A percentile compares a stretch with the other conserved stretches of the same genome.
Conservation (phyloP, 805 yeast genomes). For the Ogataea chonburiensis region DNA sequence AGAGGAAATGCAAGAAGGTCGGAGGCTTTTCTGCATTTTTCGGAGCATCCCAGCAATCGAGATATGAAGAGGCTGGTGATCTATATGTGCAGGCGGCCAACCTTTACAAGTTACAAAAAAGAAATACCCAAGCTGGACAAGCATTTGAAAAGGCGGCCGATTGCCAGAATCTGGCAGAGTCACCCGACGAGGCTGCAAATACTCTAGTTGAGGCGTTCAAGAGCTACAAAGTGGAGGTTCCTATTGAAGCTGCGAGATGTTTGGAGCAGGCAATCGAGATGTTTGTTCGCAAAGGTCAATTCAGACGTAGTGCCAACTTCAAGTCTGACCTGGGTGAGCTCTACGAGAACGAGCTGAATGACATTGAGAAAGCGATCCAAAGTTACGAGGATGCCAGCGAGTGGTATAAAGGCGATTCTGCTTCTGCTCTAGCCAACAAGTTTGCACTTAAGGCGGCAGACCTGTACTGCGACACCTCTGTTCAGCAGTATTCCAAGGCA, state of each 20-base stretch:
- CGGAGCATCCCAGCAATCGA: conserved; percentile 59
- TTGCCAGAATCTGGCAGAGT: conserved; percentile 68
- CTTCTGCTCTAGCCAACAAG: conserved; percentile 85
- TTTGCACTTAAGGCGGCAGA: conserved; percentile 90
- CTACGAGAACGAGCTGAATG: conserved; percentile 73
- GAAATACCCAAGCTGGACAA: conserved; percentile 71
- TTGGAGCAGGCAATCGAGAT: conserved; percentile 75
- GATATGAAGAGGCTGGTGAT: conserved; percentile 91
- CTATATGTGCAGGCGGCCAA: conserved; percentile 93
- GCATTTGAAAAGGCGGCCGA: conserved; percentile 85
- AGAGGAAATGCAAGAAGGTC: conserved; percentile 65
- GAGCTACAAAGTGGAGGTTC: conserved; percentile 72
- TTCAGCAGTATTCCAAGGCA: conserved; percentile 73
- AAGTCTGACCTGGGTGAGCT: conserved; percentile 87
- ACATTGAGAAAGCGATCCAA: conserved; percentile 63
- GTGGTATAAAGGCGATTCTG: conserved; percentile 92
- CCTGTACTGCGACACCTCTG: conserved; percentile 60
- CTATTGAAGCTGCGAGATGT: conserved; percentile 73
- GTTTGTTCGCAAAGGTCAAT: conserved; percentile 89
- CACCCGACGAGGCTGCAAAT: conserved; percentile 89
- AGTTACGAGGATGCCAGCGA: conserved; percentile 94
- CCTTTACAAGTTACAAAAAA: conserved; percentile 72
- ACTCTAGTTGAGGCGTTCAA: conserved; percentile 89
- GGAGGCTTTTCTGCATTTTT: conserved; percentile 67
- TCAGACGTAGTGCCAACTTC: conserved; percentile 93